phyloP scores from a whole-genome alignment of 75 land plant species.

The Ceratopteris richardii region DNA sequence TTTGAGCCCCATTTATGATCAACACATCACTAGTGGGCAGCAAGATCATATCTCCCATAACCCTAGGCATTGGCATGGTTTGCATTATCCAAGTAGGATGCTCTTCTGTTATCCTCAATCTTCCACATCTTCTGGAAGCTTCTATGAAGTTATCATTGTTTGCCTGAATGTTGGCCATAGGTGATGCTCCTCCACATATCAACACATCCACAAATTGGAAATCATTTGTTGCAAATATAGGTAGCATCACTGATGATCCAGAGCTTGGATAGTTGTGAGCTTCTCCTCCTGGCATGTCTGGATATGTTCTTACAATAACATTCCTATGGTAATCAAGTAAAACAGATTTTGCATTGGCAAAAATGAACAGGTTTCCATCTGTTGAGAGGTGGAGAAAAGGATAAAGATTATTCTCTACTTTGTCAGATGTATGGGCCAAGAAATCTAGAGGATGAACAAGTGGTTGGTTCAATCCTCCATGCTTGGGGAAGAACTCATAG shows the following conservation, averaged over 20 bases:
- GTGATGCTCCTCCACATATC: slow-evolving; percentile 59
- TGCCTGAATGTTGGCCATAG: slow-evolving; percentile 7
- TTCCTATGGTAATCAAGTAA: slow-evolving; percentile 35
- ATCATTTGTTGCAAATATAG: slow-evolving; percentile 18
- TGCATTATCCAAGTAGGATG: slow-evolving; percentile 62
- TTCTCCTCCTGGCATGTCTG: slow-evolving; percentile 34
- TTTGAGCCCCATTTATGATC: slow-evolving; percentile 61
- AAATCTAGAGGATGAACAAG: slow-evolving; percentile 4
- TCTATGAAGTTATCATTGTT: neutral
- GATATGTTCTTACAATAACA: slow-evolving; percentile 18
- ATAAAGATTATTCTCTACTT: slow-evolving; percentile 21
- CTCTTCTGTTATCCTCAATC: slow-evolving; percentile 34
- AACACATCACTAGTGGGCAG: slow-evolving; percentile 64
- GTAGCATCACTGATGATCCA: slow-evolving; percentile 71
- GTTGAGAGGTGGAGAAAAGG: slow-evolving; percentile 68
- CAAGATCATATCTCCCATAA: slow-evolving; percentile 75
- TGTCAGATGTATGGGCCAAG: neutral
- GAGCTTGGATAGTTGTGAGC: slow-evolving; percentile 59
- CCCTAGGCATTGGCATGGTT: slow-evolving; percentile 50
- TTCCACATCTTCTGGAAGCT: slow-evolving; percentile 46
- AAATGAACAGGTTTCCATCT: slow-evolving; percentile 72
- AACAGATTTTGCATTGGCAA: slow-evolving; percentile 56
- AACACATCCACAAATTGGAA: slow-evolving; percentile 32
- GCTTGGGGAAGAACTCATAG: slow-evolving; percentile 13
- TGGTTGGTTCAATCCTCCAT: neutral